Evolutionary conservation across 768 basidiomycete species (phyloP), one percentile per base, ranked within the genome.

Genomic region (Serendipita sp.): DNA sequence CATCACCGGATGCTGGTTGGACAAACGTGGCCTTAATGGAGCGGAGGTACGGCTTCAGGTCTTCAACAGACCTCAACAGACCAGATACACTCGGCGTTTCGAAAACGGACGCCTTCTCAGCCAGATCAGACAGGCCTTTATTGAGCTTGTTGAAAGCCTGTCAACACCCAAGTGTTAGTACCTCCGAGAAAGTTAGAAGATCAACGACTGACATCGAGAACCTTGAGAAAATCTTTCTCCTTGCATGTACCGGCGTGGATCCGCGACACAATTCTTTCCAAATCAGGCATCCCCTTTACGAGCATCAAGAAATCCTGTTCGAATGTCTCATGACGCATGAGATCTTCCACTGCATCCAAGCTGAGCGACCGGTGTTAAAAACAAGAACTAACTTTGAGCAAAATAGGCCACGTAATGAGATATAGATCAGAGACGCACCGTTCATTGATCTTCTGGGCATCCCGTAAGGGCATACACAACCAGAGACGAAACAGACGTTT

Each of bases 401-500:
- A 23, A 40, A 27, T 31, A 63, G 63, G 64, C 63, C 64, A 60
- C 58, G 65, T 66, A 64, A 67, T 63, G 64, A 58, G 18, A 37
- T 10, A 16, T 34, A 16, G 60, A 0, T 8, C 8, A 0, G 3
- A 3, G 58, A 66, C 76, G 67, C 69, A 90, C 92, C 93, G 80
- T 44, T 88, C 85, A 70, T 95, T 94, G 74, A 99, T 98, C 55
- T 88, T 88, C 10, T 79, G 72, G 40, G 85, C 83, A 44, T 88
- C 83, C 34, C 86, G 83, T 66, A 99, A 75, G 18, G 96, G 96
- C 80, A 87, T 87, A 67, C 91, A 96, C 5, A 99, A 77, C 96
- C 96, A 99, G 63, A 95, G 87, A 45, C 94, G 83, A 80, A 99
- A 98, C 33, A 98, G 78, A 29, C 96, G 83, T 73, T 98, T 98